Conservation (phyloP, 768 basidiomycete species). For the Panaeolus cyanescens region DNA sequence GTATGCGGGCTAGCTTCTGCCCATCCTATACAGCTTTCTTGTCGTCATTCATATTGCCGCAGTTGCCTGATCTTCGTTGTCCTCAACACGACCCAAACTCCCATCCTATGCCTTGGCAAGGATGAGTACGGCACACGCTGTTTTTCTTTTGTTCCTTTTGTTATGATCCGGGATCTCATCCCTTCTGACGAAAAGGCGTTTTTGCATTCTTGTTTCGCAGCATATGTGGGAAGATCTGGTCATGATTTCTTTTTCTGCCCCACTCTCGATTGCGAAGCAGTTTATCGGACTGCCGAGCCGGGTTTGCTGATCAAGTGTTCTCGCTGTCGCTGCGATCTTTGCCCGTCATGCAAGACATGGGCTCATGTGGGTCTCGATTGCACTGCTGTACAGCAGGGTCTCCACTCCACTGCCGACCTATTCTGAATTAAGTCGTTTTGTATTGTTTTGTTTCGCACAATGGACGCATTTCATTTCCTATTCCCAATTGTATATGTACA, state of each 20-base stretch:
- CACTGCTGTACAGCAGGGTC: constrained; percentile 7
- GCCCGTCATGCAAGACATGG: constrained; percentile 27
- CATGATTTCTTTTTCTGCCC: constrained; percentile 57
- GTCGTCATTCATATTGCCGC: constrained; percentile 55
- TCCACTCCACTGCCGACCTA: background rate
- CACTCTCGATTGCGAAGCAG: constrained; percentile 47
- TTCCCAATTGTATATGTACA: too few species aligned
- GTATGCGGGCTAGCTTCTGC: constrained; percentile 40
- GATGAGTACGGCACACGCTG: constrained; percentile 25
- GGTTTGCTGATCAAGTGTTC: constrained; percentile 27
- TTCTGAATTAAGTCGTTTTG: background rate
- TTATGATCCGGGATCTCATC: constrained; percentile 33
- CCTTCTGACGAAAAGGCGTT: constrained; percentile 39
- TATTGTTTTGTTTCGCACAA: background rate
- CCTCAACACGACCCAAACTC: constrained; percentile 27
- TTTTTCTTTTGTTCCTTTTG: constrained; percentile 36
- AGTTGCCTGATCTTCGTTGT: constrained; percentile 50
- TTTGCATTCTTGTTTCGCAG: constrained; percentile 41
- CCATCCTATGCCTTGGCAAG: constrained; percentile 40
- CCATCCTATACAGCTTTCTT: constrained; percentile 38
- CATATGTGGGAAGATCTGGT: constrained; percentile 39
- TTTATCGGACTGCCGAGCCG: constrained; percentile 36
- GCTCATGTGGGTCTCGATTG: constrained; percentile 28
- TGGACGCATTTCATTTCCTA: background rate
- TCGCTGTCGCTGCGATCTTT: constrained; percentile 25